Conservation (phyloP, 441 rosid species). For the Syzygium malaccense region DNA sequence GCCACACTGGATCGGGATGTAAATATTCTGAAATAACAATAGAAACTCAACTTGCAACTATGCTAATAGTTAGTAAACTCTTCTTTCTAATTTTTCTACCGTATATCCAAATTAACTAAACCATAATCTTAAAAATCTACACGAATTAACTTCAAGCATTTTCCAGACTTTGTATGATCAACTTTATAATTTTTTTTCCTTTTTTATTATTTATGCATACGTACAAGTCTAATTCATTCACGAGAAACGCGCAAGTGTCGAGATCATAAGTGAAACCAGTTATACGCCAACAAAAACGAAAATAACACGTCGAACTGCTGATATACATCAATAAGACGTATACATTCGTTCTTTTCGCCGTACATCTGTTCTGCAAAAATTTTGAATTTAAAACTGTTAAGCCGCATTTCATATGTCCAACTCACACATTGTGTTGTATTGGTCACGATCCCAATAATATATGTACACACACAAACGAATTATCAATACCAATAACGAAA, state of each 20-base stretch:
- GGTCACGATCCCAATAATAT: background rate
- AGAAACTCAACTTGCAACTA: background rate
- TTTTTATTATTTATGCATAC: background rate
- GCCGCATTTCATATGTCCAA: background rate
- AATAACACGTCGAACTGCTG: background rate
- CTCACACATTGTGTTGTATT: background rate
- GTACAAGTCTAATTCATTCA: background rate
- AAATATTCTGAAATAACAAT: no score
- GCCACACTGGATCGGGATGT: background rate
- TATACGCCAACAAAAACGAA: background rate
- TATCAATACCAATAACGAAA: background rate
- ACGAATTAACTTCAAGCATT: background rate
- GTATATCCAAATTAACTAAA: background rate
- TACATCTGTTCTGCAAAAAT: background rate
- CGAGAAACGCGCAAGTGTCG: background rate
- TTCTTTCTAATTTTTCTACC: background rate
- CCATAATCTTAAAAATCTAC: no score
- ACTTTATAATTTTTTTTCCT: background rate
- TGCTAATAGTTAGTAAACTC: background rate
- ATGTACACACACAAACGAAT: background rate
- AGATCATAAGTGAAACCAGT: background rate
- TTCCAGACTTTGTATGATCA: background rate
- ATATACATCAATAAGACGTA: background rate
- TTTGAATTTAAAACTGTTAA: background rate
- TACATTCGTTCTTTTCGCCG: rapidly evolving